phyloP scores from a whole-genome alignment of 1,284 basidiomycete species.

The Melanopsichium pennsylvanicum region DNA sequence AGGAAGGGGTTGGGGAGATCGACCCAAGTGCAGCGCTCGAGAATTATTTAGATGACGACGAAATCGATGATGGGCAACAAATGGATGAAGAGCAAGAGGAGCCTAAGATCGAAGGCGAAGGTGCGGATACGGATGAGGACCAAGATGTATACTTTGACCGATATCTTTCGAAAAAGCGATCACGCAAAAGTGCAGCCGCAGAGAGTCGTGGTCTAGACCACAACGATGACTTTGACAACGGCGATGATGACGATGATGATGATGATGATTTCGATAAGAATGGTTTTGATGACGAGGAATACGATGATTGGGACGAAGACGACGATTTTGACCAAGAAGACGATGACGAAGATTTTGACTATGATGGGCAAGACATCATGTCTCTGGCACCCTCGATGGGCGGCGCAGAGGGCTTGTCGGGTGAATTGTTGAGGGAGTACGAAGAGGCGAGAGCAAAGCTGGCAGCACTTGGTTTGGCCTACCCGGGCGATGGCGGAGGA shows the following conservation, averaged over 20 bases:
- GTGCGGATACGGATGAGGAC: constrained; percentile 70
- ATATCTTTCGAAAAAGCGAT: constrained; percentile 24
- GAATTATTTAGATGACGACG: constrained; percentile 13
- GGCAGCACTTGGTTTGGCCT: constrained; percentile 26
- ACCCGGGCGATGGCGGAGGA: background rate
- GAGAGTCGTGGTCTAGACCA: constrained; percentile 72
- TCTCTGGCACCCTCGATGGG: constrained; percentile 52
- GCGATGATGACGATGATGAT: constrained; percentile 61
- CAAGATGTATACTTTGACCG: constrained; percentile 67
- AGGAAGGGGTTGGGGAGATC: constrained; percentile 16
- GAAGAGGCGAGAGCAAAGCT: constrained; percentile 54
- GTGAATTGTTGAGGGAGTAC: constrained; percentile 57
- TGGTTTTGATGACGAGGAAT: constrained; percentile 10
- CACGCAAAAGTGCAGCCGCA: constrained; percentile 11
- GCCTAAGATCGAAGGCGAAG: constrained; percentile 42
- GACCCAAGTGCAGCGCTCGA: constrained; percentile 74
- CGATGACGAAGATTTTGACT: constrained; percentile 57
- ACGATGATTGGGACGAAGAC: constrained; percentile 74
- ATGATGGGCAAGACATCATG: constrained; percentile 56
- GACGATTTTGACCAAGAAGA: constrained; percentile 47
- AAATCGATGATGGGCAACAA: constrained; percentile 73
- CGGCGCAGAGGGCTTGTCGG: constrained; percentile 20
- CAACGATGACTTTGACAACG: constrained; percentile 19
- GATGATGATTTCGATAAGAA: constrained; percentile 10
- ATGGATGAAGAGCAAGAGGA: constrained; percentile 43